Evolutionary conservation across 2,329 filamentous ascomycete species (phyloP).

Genomic region (Metarhizium sp.): DNA sequence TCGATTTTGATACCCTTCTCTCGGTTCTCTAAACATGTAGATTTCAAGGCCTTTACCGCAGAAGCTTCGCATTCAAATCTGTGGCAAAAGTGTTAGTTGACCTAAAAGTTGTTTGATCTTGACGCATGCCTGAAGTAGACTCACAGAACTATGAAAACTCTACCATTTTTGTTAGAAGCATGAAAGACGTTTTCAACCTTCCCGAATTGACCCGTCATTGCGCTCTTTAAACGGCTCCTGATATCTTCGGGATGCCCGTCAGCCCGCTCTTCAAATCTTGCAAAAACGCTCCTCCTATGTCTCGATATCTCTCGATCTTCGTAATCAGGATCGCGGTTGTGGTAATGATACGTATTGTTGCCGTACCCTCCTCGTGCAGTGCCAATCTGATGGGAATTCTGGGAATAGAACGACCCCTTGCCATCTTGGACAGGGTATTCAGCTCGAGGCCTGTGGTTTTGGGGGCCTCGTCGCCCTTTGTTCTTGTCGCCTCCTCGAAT

Average conservation of each 20-base stretch:
- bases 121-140: background rate
- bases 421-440: background rate
- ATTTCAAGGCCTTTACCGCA: slow-evolving; percentile 15
- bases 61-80: slow-evolving; percentile 20
- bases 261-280: slow-evolving; percentile 11
- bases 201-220: slow-evolving; percentile 18
- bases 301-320: slow-evolving; percentile 7
- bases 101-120: background rate
- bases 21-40: slow-evolving; percentile 12
- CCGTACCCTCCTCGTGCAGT: background rate
- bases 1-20: slow-evolving; percentile 11
- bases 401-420: background rate
- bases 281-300: slow-evolving; percentile 22
- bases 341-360: background rate
- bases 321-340: slow-evolving; percentile 3
- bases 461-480: background rate
- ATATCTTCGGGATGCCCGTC: slow-evolving; percentile 12
- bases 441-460: background rate
- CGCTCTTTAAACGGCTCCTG: slow-evolving; percentile 19
- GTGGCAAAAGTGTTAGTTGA: background rate
- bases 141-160: slow-evolving; percentile 21
- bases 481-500: slow-evolving; percentile 1
- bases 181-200: slow-evolving; percentile 19
- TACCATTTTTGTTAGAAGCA: background rate
- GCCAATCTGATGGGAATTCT: background rate